Conservation (phyloP, 768 basidiomycete species). For the Basidioascus undulatus region DNA sequence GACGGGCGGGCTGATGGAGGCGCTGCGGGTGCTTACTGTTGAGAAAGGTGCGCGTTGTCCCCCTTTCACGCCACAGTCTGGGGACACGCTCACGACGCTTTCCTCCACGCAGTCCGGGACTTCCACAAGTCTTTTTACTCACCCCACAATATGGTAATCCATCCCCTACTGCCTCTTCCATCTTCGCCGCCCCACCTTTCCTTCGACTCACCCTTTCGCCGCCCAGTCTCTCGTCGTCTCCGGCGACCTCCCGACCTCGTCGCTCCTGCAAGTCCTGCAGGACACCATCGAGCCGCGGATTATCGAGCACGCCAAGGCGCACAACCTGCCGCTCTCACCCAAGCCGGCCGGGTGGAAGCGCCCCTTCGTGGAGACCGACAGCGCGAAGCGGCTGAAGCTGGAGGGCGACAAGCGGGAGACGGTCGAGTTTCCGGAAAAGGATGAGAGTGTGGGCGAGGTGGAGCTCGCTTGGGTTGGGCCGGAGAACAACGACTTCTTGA, state of each 20-base stretch:
- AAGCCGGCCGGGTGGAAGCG: constrained; percentile 68
- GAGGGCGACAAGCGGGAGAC: constrained; percentile 30
- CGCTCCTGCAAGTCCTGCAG: constrained; percentile 60
- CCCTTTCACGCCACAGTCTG: not conserved
- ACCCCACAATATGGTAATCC: constrained; percentile 50
- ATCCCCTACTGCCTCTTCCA: constrained; percentile 1
- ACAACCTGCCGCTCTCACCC: constrained; percentile 33
- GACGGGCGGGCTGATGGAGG: constrained; percentile 88
- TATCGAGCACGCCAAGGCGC: constrained; percentile 43
- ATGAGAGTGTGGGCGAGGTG: constrained; percentile 81
- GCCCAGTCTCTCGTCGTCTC: constrained; percentile 69
- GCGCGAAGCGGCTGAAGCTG: constrained; percentile 33
- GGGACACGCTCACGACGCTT: not conserved
- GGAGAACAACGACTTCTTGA: constrained; percentile 40
- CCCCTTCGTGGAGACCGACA: constrained; percentile 74
- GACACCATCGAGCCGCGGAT: constrained; percentile 60
- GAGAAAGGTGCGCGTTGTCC: constrained; percentile 43
- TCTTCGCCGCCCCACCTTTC: too few species aligned
- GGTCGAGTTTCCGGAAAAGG: constrained; percentile 87
- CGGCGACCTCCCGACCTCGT: constrained; percentile 52
- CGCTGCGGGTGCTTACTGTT: constrained; percentile 55
- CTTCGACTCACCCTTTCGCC: too few species aligned
- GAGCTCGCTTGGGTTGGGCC: constrained; percentile 56
- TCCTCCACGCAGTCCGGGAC: constrained; percentile 36
- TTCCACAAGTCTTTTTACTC: constrained; percentile 80